Evolutionary conservation across 2,329 filamentous ascomycete species (phyloP), one percentile per base, ranked within the genome.

Genomic region (Hypoxylon sp.): DNA sequence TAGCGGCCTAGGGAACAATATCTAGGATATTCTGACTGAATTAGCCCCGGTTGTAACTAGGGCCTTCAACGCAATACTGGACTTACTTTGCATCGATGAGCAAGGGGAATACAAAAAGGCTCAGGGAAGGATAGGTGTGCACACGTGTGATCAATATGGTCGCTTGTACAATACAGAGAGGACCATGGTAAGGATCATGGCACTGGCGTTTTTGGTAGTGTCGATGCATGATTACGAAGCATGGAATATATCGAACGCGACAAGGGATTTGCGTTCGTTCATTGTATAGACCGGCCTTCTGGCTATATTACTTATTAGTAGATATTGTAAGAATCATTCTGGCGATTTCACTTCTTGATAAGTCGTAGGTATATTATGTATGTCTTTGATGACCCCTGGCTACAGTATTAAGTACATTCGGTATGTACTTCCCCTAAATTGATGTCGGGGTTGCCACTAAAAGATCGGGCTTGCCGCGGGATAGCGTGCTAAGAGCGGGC

Each of bases 101-200:
- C 33, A 60, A 54, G 35, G 59, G 59, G 57, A 50, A 62, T 24
- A 59, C 64, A 61, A 63, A 69, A 53, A 58, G 61, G 52, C 11
- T 13, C 52, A 59, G 51, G 55, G 59, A 47, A 29, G 62, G 48
- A 26, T 13, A 53, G 62, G 65, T 26, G 33, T 39, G 53, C 51
- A 63, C 60, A 52, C 58, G 42, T 48, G 59, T 63, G 63, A 71
- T 69, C 61, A 62, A 58, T 57, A 48, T 66, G 69, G 67, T 70
- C 67, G 66, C 73, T 71, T 75, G 71, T 75, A 76, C 61, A 73
- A 71, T 71, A 72, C 17, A 71, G 65, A 74, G 66, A 74, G 69
- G 71, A 72, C 69, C 69, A 70, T 54, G 67, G 71, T 59, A 59
- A 67, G 70, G 70, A 69, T 73, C 73, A 75, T 68, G 70, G 72